Base-by-base conservation (phyloP, 768 basidiomycete species). In the Tremella fuciformis region DNA sequence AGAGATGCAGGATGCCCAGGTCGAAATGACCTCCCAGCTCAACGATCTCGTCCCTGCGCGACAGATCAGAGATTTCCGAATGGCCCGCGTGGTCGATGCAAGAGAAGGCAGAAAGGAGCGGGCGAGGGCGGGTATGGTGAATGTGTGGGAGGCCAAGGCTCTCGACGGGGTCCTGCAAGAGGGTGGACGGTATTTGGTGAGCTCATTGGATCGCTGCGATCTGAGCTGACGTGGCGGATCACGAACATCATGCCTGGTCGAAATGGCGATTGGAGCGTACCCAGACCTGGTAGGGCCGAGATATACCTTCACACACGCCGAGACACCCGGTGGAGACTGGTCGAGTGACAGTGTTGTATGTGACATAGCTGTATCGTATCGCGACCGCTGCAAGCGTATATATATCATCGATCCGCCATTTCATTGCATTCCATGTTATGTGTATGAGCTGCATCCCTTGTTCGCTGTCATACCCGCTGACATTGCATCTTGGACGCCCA, bases 81-180 rank as follows among this genome's bases (percentile, higher is more conserved):
- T 93, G 4, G 70, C 91, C 15, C 79, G 85, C 13, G 81, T 86
- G 15, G 79, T 83, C 63, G 92, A 77, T 57, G 71, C 73, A 1
- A 39, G 48, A 21, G n/a, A 88, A 69, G 82, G 80, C 37, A 64
- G 70, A 0, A 80, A 82, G 59, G 79, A 81, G 52, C 80, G 81
- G 0, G 78, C 83, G 59, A 82, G 89, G 50, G 80, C 78, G 1
- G 91, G 86, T 0, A 88, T 89, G 71, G 64, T 97, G 54, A 92
- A 87, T 0, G 82, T 93, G 2, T 92, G 89, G 89, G 89, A 93
- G 67, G 85, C 83, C 1, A 77, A 83, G 2, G 78, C 78, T 13
- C 59, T 87, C 69, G 81, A 50, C 80, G 84, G 34, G 60, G 61
- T 78, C 3, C 84, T 93, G 60, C 76, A 79, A 44, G 80, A 81